Evolutionary conservation across 352 stramenopile genomes (phyloP).

Genomic region (Aphanomyces cochlioides): DNA sequence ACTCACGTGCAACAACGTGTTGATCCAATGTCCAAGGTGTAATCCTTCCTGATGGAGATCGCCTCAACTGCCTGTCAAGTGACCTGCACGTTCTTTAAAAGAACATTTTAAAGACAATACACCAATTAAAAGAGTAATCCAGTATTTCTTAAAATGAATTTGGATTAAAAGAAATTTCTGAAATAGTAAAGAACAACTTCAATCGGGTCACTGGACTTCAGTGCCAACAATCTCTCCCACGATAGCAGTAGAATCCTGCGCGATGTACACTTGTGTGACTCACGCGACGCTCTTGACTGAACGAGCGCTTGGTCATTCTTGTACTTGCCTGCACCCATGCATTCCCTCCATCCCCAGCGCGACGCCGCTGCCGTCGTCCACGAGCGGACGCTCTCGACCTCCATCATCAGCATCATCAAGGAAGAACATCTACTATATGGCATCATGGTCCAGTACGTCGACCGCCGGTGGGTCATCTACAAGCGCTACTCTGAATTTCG

Average conservation of each 20-base stretch:
- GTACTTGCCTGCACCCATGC: not conserved
- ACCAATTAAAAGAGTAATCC: not conserved
- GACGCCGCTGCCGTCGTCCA: not conserved
- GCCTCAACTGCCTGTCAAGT: not conserved
- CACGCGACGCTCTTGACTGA: not conserved
- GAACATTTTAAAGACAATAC: not conserved
- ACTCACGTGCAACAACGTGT: no score
- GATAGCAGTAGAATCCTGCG: not conserved
- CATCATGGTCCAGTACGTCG: slow-evolving; percentile 53
- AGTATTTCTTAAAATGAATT: not conserved
- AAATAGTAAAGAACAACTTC: no score
- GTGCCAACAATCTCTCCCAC: not conserved
- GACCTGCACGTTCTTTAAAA: not conserved
- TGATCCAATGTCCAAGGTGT: no score
- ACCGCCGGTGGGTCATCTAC: slow-evolving; percentile 49
- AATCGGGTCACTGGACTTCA: no score
- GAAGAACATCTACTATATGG: slow-evolving; percentile 37
- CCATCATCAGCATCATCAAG: slow-evolving; percentile 44
- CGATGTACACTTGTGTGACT: slow-evolving; percentile 16
- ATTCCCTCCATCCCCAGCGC: not conserved
- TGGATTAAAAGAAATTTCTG: no score
- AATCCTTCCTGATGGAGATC: no score
- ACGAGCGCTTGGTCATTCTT: slow-evolving; percentile 1
- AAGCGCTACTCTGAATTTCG: slow-evolving; percentile 75
- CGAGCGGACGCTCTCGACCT: not conserved